Evolutionary conservation across 495 filamentous ascomycete species (phyloP).

Genomic region (Tuber indicum): DNA sequence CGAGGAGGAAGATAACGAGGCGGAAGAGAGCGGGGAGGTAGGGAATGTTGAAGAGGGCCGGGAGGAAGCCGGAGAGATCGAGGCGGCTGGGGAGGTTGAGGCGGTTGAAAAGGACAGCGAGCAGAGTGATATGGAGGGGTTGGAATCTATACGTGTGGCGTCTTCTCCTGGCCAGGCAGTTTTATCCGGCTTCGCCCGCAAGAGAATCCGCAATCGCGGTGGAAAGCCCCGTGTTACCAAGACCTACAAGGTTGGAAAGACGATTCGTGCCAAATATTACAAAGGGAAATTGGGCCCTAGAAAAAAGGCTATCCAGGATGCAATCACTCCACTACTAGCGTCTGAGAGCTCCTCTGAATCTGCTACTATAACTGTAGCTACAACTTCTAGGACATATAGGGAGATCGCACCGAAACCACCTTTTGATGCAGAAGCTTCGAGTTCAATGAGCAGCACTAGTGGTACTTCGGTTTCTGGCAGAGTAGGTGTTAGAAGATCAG

Average conservation of each 20-base stretch:
- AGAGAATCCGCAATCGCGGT: slow-evolving; percentile 26
- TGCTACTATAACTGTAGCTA: background rate
- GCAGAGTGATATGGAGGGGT: background rate
- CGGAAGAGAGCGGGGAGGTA: background rate
- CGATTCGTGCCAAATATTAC: slow-evolving; percentile 29
- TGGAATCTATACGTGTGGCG: slow-evolving; percentile 1
- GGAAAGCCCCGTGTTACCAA: slow-evolving; percentile 33
- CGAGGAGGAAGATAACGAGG: background rate
- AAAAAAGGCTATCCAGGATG: slow-evolving; percentile 18
- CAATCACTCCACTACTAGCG: background rate
- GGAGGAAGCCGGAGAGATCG: background rate
- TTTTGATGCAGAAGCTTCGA: background rate
- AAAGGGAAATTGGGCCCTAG: slow-evolving; percentile 34
- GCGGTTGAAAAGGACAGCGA: background rate
- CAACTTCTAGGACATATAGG: background rate
- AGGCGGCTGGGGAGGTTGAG: background rate
- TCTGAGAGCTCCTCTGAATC: background rate
- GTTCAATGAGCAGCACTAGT: background rate
- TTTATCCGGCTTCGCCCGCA: slow-evolving; percentile 6
- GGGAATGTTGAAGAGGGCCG: background rate
- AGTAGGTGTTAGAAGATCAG: background rate
- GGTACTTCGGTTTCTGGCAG: background rate
- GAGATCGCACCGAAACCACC: background rate
- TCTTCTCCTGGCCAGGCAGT: background rate
- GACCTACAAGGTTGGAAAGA: slow-evolving; percentile 41